Percentiles rank a stretch among this genome's conserved stretches.
These are phyloP conservation scores for Cyclotella sp. DNA, from an alignment of 108 stramenopile species.

Conservation along the genomic window DNA sequence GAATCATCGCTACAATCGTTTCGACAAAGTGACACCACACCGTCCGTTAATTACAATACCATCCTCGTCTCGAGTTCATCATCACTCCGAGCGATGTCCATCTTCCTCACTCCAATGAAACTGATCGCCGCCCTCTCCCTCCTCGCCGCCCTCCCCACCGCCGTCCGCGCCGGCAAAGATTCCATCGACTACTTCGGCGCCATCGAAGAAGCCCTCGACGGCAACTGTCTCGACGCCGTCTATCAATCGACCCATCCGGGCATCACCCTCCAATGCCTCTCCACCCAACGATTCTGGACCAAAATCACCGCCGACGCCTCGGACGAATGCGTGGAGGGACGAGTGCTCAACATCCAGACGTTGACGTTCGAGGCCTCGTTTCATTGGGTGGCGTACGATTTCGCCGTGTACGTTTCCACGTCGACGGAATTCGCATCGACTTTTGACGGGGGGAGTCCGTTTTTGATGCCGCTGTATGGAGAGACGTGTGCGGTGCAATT, in stretches of 20 bases:
- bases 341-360: neutral
- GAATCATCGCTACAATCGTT: no score
- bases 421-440: neutral
- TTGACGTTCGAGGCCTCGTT: neutral
- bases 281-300: constrained; percentile 9
- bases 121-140: constrained; percentile 1
- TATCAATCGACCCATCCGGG: neutral
- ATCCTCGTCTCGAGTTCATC: no score
- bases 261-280: neutral
- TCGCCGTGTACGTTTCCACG: neutral
- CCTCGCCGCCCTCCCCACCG: neutral
- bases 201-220: neutral
- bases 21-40: no score
- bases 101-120: neutral
- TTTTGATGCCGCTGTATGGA: constrained; percentile 6
- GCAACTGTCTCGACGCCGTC: neutral
- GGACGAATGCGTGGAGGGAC: neutral
- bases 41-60: no score
- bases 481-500: constrained; percentile 5
- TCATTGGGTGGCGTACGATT: neutral
- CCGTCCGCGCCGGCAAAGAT: neutral
- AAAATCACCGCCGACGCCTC: constrained; percentile 3
- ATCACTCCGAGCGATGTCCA: no score
- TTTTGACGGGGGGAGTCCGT: neutral
- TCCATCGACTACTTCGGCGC: neutral